Evolutionary conservation across 2,329 filamentous ascomycete species (phyloP).

Genomic region (Ceratocystiopsis minuta): DNA sequence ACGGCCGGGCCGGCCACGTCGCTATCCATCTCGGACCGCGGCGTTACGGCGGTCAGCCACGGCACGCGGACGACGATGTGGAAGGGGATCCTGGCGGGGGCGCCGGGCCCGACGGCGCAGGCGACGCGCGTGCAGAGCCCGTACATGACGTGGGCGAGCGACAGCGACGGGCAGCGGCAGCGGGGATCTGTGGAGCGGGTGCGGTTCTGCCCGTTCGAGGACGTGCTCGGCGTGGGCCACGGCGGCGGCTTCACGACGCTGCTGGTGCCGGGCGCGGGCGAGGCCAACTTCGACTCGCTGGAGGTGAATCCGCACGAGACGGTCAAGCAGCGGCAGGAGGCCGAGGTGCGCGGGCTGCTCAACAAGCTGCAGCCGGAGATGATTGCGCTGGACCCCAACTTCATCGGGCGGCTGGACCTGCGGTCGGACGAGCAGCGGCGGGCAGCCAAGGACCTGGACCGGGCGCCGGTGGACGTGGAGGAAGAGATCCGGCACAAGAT

Average conservation of each 20-base stretch:
- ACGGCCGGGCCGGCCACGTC: conserved; percentile 68
- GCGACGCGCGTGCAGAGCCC: conserved; percentile 68
- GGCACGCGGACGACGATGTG: conserved; percentile 79
- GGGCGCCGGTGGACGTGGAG: conserved; percentile 37
- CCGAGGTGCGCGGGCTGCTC: conserved; percentile 72
- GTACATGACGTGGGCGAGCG: conserved; percentile 85
- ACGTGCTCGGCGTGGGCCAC: conserved; percentile 67
- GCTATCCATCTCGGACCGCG: conserved; percentile 74
- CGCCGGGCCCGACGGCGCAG: conserved; percentile 43
- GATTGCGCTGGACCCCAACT: conserved; percentile 87
- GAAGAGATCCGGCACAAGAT: conserved; percentile 58
- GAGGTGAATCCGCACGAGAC: conserved; percentile 95
- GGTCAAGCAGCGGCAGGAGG: conserved; percentile 77
- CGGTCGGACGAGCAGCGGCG: conserved; percentile 60
- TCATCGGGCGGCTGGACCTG: conserved; percentile 73
- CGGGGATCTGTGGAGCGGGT: conserved; percentile 63
- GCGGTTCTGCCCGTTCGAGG: conserved; percentile 87
- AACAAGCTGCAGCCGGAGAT: conserved; percentile 95
- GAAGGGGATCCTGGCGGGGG: conserved; percentile 65
- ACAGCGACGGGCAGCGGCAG: conserved; percentile 66
- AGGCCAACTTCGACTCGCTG: conserved; percentile 87
- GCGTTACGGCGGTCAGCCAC: conserved; percentile 77
- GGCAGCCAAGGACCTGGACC: conserved; percentile 64
- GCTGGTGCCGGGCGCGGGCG: conserved; percentile 84
- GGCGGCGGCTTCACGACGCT: conserved; percentile 74